Conservation (phyloP, 2,329 filamentous ascomycete genomes). For the Aspergillus proliferans region DNA sequence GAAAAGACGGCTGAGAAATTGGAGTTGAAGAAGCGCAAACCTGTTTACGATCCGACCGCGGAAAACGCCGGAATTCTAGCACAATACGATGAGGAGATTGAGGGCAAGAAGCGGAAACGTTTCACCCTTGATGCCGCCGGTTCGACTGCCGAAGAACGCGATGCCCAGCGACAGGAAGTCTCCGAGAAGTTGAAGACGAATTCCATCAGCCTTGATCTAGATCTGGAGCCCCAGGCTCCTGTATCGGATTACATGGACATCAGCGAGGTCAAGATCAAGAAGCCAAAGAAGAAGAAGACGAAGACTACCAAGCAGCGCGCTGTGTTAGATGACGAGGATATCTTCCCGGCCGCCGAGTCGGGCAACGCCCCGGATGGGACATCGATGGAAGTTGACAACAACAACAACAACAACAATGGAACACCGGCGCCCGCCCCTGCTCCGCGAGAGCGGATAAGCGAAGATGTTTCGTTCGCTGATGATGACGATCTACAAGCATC, state of each 20-base stretch:
- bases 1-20: conserved; percentile 57
- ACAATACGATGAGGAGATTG: conserved; percentile 94
- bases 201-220: conserved; percentile 70
- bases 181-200: conserved; percentile 60
- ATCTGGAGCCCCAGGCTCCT: conserved; percentile 50
- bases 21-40: conserved; percentile 82
- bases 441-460: conserved; percentile 58
- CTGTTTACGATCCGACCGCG: conserved; percentile 78
- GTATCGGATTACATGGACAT: conserved; percentile 83
- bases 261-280: conserved; percentile 86
- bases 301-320: conserved; percentile 67
- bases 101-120: conserved; percentile 77
- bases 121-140: conserved; percentile 83
- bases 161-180: conserved; percentile 48
- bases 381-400: conserved; percentile 71
- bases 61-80: conserved; percentile 65
- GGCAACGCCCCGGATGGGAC: conserved; percentile 36
- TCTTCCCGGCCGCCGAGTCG: conserved; percentile 36
- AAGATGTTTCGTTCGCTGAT: conserved; percentile 69
- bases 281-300: conserved; percentile 79
- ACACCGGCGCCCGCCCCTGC: conserved; percentile 27
- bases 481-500: conserved; percentile 89
- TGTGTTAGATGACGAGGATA: conserved; percentile 53
- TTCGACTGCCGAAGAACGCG: conserved; percentile 58
- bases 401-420: conserved; percentile 21